Evolutionary conservation across 805 yeast species (phyloP).

Genomic region (Candida nitratophila): DNA sequence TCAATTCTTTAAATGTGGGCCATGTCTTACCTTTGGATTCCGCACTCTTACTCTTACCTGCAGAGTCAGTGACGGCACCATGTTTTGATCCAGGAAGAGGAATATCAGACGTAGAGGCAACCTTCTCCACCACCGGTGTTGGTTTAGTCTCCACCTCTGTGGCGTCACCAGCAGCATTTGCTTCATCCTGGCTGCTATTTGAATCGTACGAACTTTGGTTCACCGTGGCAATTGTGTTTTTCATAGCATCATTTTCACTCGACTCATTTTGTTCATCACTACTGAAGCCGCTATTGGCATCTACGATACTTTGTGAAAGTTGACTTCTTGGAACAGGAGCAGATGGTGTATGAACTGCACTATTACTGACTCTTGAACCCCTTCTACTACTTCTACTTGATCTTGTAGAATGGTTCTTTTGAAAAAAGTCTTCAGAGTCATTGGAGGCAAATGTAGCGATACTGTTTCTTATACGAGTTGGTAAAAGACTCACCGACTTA

Average conservation of each 20-base stretch:
- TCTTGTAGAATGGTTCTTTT: not conserved
- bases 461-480: slow-evolving; percentile 5
- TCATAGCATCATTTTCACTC: slow-evolving; percentile 7
- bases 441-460: slow-evolving; percentile 1
- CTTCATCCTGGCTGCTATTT: slow-evolving; percentile 1
- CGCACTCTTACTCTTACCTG: not conserved
- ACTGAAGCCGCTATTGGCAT: not conserved
- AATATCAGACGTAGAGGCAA: not conserved
- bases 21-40: slow-evolving; percentile 9
- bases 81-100: not conserved
- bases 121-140: not conserved
- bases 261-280: slow-evolving; percentile 5
- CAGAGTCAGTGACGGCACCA: not conserved
- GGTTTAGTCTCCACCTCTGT: too few species aligned
- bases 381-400: slow-evolving; percentile 6
- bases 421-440: not conserved
- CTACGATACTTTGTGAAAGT: not conserved
- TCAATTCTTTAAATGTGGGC: slow-evolving; percentile 53
- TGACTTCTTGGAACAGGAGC: not conserved
- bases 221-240: slow-evolving; percentile 8
- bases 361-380: slow-evolving; percentile 1
- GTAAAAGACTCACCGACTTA: not conserved
- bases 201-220: slow-evolving; percentile 3
- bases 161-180: not conserved
- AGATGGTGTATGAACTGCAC: not conserved